These are phyloP conservation scores for Colletotrichum lentis DNA, from an alignment of 2,329 filamentous ascomycete genomes.

Conservation along the genomic window DNA sequence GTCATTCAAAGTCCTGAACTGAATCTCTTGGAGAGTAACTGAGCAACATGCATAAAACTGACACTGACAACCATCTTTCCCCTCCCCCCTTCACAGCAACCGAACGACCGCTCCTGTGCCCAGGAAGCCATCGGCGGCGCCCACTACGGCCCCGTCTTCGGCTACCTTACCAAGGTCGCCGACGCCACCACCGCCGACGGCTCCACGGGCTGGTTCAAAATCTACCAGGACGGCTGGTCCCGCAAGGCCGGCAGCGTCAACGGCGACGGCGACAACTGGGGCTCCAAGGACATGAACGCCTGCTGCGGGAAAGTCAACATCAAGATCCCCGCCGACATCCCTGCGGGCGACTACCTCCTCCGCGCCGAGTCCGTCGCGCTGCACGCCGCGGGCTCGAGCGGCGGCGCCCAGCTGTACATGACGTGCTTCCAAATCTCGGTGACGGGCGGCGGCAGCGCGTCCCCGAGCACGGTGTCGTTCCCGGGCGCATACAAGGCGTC, in stretches of 20 bases:
- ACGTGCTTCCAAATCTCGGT: conserved; percentile 43
- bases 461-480: conserved; percentile 40
- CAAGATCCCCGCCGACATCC: conserved; percentile 55
- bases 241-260: conserved; percentile 45
- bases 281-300: conserved; percentile 36
- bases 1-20: too few species aligned
- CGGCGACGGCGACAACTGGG: conserved; percentile 42
- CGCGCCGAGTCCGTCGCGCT: conserved; percentile 64
- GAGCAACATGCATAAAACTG: too few species aligned
- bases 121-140: conserved; percentile 61
- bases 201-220: conserved; percentile 60
- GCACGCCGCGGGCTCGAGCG: conserved; percentile 51
- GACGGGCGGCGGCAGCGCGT: conserved; percentile 42
- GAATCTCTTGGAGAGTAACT: too few species aligned
- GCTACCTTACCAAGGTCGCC: conserved; percentile 58
- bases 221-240: conserved; percentile 53
- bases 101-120: conserved; percentile 52
- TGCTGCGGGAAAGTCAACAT: conserved; percentile 34
- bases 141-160: conserved; percentile 60
- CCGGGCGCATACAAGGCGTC: conserved; percentile 35
- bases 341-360: conserved; percentile 61
- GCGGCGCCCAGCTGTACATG: conserved; percentile 52
- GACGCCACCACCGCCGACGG: conserved; percentile 56
- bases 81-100: conserved; percentile 45
- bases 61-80: background rate